These are phyloP conservation scores for Marasmius oreades DNA, from an alignment of 1,284 basidiomycete genomes.

Conservation along the genomic window DNA sequence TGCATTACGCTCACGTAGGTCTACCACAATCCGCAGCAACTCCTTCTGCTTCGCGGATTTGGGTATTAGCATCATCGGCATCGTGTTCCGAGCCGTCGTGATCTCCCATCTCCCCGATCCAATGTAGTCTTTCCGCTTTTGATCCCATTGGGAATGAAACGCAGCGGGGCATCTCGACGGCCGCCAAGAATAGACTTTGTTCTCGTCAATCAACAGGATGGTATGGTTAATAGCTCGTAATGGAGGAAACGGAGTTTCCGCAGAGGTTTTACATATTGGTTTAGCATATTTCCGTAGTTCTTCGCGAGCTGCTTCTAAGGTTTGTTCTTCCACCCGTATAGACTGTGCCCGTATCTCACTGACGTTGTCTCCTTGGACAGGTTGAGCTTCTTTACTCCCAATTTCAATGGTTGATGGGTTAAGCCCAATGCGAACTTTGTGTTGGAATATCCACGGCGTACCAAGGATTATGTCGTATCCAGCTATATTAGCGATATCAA, in stretches of 20 bases:
- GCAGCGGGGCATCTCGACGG: constrained; percentile 27
- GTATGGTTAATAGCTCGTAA: constrained; percentile 30
- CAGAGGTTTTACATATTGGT: constrained; percentile 22
- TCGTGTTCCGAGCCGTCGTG: constrained; percentile 22
- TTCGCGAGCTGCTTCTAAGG: constrained; percentile 13
- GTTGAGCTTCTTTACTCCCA: constrained; percentile 8
- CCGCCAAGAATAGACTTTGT: constrained; percentile 25
- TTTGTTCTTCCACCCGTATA: constrained; percentile 13
- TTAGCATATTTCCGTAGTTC: constrained; percentile 20
- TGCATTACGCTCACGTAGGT: constrained; percentile 21
- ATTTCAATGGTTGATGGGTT: constrained; percentile 19
- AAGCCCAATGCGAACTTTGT: constrained; percentile 18
- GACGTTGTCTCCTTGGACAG: constrained; percentile 20
- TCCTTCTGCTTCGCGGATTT: constrained; percentile 22
- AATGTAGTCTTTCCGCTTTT: constrained; percentile 22
- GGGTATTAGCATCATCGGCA: constrained; percentile 31
- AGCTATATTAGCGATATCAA: constrained; percentile 27
- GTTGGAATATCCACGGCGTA: constrained; percentile 29
- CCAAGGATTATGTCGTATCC: constrained; percentile 31
- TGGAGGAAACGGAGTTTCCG: constrained; percentile 26
- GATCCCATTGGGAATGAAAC: constrained; percentile 23
- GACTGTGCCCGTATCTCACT: constrained; percentile 18
- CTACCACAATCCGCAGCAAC: constrained; percentile 21
- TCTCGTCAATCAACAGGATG: constrained; percentile 30
- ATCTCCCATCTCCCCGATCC: constrained; percentile 26